These are phyloP conservation scores for Sporobolus alterniflorus DNA, from an alignment of 202 grass and related monocot species.

Conservation along the genomic window DNA sequence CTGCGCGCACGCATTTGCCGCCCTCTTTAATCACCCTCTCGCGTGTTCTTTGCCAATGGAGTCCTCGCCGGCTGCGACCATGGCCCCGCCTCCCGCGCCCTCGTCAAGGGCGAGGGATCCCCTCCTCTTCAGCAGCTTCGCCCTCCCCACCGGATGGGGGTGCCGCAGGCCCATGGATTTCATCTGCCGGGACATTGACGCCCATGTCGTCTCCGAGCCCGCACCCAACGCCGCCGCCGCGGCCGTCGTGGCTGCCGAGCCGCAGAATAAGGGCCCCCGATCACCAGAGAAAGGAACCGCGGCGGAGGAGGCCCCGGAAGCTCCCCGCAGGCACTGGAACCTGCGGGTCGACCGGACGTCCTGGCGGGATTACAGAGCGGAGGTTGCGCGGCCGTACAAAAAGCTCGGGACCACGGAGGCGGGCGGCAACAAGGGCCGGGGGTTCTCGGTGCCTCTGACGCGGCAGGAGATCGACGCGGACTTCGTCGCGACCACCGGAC, in stretches of 20 bases:
- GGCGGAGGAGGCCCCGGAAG: not conserved
- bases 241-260: not conserved
- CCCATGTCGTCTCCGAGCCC: not conserved
- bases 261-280: not conserved
- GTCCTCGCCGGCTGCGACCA: constrained; percentile 36
- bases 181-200: constrained; percentile 27
- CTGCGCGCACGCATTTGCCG: constrained; percentile 30
- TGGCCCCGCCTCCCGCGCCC: not conserved
- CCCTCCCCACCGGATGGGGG: constrained; percentile 47
- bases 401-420: constrained; percentile 10
- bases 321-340: constrained; percentile 46
- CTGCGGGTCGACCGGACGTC: constrained; percentile 28
- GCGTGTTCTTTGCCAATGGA: constrained; percentile 27
- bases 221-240: not conserved
- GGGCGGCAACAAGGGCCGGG: constrained; percentile 10
- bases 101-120: constrained; percentile 29
- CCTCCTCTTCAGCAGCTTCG: constrained; percentile 34
- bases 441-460: constrained; percentile 42
- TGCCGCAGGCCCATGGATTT: constrained; percentile 53
- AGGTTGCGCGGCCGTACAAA: constrained; percentile 32
- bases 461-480: constrained; percentile 67
- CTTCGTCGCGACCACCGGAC: constrained; percentile 69
- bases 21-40: constrained; percentile 35
- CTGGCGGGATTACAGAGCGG: constrained; percentile 35
- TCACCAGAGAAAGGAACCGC: constrained; percentile 12